phyloP scores from a whole-genome alignment of 148 eudicot genomes.

The Hydrangea macrophylla region DNA sequence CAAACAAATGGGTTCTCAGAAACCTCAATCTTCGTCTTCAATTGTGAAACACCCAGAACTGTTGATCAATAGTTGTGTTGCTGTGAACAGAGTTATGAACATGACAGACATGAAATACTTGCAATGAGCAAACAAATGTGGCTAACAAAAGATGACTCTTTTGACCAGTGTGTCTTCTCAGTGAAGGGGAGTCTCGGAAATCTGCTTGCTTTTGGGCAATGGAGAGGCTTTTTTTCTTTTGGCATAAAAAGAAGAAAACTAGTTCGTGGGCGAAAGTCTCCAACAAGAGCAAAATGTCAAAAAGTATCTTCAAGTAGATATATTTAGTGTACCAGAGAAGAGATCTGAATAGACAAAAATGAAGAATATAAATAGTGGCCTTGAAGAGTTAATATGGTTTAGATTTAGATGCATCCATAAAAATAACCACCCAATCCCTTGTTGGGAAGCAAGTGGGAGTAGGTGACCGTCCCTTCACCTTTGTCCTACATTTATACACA shows the following conservation, averaged over 20 bases:
- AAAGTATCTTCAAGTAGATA: conserved; percentile 22
- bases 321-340: conserved; percentile 10
- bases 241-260: conserved; percentile 42
- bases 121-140: conserved; percentile 22
- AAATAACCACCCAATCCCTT: conserved; percentile 21
- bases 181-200: conserved; percentile 24
- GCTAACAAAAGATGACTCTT: conserved; percentile 31
- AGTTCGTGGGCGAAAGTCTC: conserved; percentile 28
- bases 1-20: conserved; percentile 16
- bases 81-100: conserved; percentile 11
- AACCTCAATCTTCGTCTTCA: conserved; percentile 25
- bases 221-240: conserved; percentile 45
- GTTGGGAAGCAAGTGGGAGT: conserved; percentile 62
- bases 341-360: neutral
- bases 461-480: conserved; percentile 53
- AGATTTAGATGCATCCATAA: neutral
- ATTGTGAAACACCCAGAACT: conserved; percentile 15
- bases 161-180: conserved; percentile 39
- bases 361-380: neutral
- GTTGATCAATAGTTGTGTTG: neutral
- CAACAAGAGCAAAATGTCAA: conserved; percentile 31
- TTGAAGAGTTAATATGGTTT: conserved; percentile 4
- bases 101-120: conserved; percentile 7
- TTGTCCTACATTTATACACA: conserved; percentile 24
- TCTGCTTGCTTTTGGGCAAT: conserved; percentile 42